Evolutionary conservation across 2,329 filamentous ascomycete genomes (phyloP).

Genomic region (Cladobotryum protrusum): DNA sequence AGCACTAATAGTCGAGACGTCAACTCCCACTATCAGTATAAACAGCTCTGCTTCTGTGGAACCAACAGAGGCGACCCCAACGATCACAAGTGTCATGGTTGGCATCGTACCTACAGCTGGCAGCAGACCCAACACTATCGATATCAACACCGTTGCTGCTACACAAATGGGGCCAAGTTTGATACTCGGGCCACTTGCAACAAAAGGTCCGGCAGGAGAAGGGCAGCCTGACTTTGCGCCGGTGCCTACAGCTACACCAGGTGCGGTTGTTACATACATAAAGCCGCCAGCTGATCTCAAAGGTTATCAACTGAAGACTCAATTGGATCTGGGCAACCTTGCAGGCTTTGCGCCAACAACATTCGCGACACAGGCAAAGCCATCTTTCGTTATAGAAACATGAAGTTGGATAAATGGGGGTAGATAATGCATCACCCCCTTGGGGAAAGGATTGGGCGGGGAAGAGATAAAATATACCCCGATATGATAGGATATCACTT

Average conservation of each 20-base stretch:
- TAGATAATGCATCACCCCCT: background rate
- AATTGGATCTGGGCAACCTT: slow-evolving; percentile 7
- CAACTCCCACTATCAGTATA: background rate
- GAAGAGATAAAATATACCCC: background rate
- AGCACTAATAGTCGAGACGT: background rate
- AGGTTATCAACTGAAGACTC: slow-evolving; percentile 6
- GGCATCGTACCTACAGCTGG: background rate
- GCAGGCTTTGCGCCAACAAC: background rate
- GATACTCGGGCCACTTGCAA: too few relatives aligned
- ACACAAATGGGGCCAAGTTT: too few relatives aligned
- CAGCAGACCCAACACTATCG: too few relatives aligned
- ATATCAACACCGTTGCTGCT: too few relatives aligned
- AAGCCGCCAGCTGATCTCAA: slow-evolving; percentile 5
- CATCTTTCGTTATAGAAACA: slow-evolving; percentile 2
- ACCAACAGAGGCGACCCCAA: background rate
- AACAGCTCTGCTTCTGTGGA: background rate
- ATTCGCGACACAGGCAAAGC: background rate
- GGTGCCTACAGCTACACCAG: slow-evolving; percentile 3
- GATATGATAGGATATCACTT: too few relatives aligned
- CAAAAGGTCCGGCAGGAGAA: background rate
- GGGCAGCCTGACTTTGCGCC: slow-evolving; percentile 3
- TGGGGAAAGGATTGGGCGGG: background rate
- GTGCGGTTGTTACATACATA: slow-evolving; percentile 1
- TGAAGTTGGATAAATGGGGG: background rate
- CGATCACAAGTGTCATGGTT: background rate